Evolutionary conservation across 1,284 basidiomycete species (phyloP), one percentile per base, ranked within the genome.

Genomic region (Pseudozyma sp.): DNA sequence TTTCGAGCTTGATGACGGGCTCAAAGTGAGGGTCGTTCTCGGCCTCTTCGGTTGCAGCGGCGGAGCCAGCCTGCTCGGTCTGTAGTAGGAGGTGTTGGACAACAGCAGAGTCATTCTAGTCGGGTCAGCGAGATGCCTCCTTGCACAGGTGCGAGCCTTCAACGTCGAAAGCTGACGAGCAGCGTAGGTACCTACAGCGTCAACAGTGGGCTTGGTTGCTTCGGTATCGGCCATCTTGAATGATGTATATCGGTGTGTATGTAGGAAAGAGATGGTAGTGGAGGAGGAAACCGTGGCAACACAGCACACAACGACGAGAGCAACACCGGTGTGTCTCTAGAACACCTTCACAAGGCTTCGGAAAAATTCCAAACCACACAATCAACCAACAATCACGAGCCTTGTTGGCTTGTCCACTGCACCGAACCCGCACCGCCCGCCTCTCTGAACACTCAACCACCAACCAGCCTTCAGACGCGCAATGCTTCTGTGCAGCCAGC

Each of bases 1-100:
- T 91, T n/a, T 94, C 97, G 86, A 99, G 92, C 87, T 91, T 93
- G 87, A 97, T 91, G 72, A 99, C 93, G 49, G 97, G 96, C 87
- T 98, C 95, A 85, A 94, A 99, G 78, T 96, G 92, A 77, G 90
- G 90, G 86, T 96, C 93, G 86, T 89, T 85, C 86, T 95, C 93
- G 84, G 95, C 92, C 79, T 94, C 92, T 87, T 91, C 86, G 29
- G 54, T 54, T 31, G 62, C 63, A 13, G 55, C 52, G 35, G 31
- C 55, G 16, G 68, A 45, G 51, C 59, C 71, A 13, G 71, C 34
- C 56, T 68, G 66, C 69, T 72, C 64, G 52, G 59, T 17, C 69
- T 72, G 37, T 10, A n/a, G 40, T 1, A 13, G n/a, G 16, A 13
- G 2, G 35, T 10, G 11, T 24, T 24, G 24, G 24, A 24, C 2